Base-by-base conservation (phyloP, 2,329 filamentous ascomycete genomes). In the Orbilia oligospora region DNA sequence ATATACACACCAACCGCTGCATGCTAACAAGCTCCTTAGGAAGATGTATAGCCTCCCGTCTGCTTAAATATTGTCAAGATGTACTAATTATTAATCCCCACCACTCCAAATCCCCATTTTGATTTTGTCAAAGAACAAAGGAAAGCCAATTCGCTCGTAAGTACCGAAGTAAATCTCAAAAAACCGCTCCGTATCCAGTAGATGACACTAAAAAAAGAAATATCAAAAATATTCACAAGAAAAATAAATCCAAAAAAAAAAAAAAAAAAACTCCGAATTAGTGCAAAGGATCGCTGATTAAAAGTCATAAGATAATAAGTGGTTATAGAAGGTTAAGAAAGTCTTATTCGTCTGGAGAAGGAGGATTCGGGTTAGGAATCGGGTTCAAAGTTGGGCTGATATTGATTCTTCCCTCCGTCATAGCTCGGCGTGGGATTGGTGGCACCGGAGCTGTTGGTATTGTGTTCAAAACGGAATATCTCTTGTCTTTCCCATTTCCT, bases 391-490 rank as follows among this genome's bases (percentile, higher is more conserved):
- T 44, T 3, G 70, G 51, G 27, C 65, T 44, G 4, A 33, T 14
- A 14, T 61, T 61, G 10, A 68, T 24, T 38, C 64, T 55, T 16
- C 20, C 30, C 33, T 75, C 75, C 3, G 68, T 69, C 63, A 78
- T 55, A 5, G 48, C 64, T 24, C 75, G 67, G 18, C 63, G 66
- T 14, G 75, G 75, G 27, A 68, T 70, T 22, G 63, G 68, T 49
- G 68, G 68, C 8, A 46, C 67, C 2, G 53, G 48, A 5, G 41
- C 30, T 46, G 20, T 53, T 16, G 55, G 38, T 16, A 58, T 71
- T 12, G 38, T 38, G 41, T 8, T 65, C 16, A 58, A 55, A n/a
- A 51, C 24, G 10, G 73, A 20, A 27, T 71, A 61, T 16, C 61
- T 53, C 27, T 67, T 77, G 33, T 77, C 73, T 10, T 33, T 63